Percentiles rank a stretch among this genome's conserved stretches.
Evolutionary conservation across 2,329 filamentous ascomycete species (phyloP).

Genomic region (Daldinia sp.): DNA sequence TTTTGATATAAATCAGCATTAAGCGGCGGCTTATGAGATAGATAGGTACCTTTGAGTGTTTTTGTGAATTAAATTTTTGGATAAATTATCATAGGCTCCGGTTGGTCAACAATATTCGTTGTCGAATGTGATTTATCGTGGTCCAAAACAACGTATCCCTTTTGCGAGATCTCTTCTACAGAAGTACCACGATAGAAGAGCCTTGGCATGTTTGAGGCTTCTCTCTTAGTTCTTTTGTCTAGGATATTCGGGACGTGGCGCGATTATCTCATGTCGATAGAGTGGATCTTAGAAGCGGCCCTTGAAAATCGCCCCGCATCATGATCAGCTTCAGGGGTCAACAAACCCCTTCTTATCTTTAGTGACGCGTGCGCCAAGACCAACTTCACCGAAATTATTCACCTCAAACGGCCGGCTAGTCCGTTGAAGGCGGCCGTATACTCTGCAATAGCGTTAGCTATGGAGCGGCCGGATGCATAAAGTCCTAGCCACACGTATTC

Average conservation of each 20-base stretch:
- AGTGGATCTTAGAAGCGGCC: slow-evolving; percentile 5
- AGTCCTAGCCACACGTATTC: background rate
- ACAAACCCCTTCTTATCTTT: slow-evolving; percentile 1
- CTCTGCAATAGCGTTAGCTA: background rate
- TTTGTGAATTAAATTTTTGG: background rate
- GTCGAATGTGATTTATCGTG: background rate
- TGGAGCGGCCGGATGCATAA: background rate
- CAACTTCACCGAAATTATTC: slow-evolving; percentile 16
- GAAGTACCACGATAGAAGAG: background rate
- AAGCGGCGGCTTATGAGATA: background rate
- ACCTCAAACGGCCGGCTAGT: slow-evolving; percentile 6
- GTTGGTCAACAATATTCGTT: background rate
- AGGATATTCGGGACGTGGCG: slow-evolving; percentile 2
- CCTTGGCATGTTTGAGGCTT: slow-evolving; percentile 16
- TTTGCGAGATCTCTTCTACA: background rate
- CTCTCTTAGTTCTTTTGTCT: background rate
- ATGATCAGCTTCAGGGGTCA: slow-evolving; percentile 20
- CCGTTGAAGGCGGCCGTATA: background rate
- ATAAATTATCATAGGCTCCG: background rate
- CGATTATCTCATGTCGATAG: slow-evolving; percentile 8
- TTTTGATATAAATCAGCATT: background rate
- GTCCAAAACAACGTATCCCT: background rate
- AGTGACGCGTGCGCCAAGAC: slow-evolving; percentile 16
- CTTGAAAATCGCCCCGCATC: slow-evolving; percentile 4
- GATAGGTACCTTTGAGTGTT: background rate